Evolutionary conservation across 306 rosid species (phyloP).

Genomic region (Medicago lupulina): DNA sequence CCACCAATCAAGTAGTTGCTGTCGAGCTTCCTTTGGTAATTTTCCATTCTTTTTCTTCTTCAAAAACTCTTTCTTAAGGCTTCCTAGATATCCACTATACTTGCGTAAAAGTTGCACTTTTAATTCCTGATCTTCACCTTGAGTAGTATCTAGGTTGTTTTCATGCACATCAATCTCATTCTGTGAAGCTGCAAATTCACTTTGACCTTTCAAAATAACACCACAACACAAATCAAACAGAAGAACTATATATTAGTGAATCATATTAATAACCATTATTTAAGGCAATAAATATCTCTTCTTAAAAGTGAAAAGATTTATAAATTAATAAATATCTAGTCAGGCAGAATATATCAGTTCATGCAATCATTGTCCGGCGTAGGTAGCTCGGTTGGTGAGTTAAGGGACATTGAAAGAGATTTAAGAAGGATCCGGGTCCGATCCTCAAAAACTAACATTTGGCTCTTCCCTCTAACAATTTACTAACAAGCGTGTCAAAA

Average conservation of each 20-base stretch:
- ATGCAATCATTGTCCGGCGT: neutral
- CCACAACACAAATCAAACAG: constrained; percentile 24
- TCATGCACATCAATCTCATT: constrained; percentile 66
- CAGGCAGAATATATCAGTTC: neutral
- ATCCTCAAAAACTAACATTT: too few species aligned
- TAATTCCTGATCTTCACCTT: constrained; percentile 81
- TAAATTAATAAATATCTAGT: neutral
- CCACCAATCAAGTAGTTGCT: constrained; percentile 97
- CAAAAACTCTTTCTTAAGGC: constrained; percentile 92
- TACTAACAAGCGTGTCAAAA: too few species aligned
- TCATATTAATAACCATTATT: neutral
- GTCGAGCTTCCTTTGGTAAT: constrained; percentile 94
- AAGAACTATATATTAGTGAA: neutral
- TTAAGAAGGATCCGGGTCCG: too few species aligned
- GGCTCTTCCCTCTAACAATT: too few species aligned
- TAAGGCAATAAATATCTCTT: too few species aligned
- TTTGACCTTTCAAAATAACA: constrained; percentile 53
- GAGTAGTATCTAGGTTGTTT: constrained; percentile 69
- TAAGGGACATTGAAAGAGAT: too few species aligned
- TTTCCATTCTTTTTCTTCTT: constrained; percentile 97
- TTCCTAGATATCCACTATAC: constrained; percentile 91
- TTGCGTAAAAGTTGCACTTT: constrained; percentile 85
- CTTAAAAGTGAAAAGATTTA: too few species aligned
- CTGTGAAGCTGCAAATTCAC: constrained; percentile 61
- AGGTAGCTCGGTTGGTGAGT: too few species aligned